Conservation (phyloP, 2,329 filamentous ascomycete genomes). For the Talaromyces verruculosus region DNA sequence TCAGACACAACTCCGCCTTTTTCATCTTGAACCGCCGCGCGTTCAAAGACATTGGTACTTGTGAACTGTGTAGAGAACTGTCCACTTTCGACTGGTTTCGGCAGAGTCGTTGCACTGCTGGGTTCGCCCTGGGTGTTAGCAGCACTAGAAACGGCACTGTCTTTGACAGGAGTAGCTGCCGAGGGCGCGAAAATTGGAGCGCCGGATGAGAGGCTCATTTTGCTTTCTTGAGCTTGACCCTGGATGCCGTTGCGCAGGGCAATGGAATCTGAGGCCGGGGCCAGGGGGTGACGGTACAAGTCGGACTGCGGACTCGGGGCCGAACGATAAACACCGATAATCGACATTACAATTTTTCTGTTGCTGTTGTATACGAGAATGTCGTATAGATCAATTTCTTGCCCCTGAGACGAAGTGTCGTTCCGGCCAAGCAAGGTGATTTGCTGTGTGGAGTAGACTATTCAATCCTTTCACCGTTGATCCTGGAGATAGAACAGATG, state of each 20-base stretch:
- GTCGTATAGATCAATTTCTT: neutral
- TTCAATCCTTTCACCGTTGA: neutral
- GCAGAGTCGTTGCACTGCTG: neutral
- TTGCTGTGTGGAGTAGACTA: neutral
- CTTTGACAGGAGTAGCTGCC: neutral
- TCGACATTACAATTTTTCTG: slow-evolving; percentile 18
- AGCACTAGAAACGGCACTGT: neutral
- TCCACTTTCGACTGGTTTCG: slow-evolving; percentile 3
- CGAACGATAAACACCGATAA: slow-evolving; percentile 19
- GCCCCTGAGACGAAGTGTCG: neutral
- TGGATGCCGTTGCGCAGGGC: neutral
- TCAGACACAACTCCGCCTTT: neutral
- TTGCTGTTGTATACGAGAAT: neutral
- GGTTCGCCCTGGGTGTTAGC: neutral
- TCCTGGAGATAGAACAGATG: neutral
- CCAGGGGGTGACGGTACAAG: slow-evolving; percentile 15
- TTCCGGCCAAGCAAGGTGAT: neutral
- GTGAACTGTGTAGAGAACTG: neutral
- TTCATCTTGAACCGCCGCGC: neutral
- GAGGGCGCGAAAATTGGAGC: slow-evolving; percentile 12
- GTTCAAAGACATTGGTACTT: neutral
- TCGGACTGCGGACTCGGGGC: slow-evolving; percentile 16
- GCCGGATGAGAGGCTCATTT: slow-evolving; percentile 14
- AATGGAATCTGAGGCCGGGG: slow-evolving; percentile 6
- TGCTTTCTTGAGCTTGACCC: slow-evolving; percentile 10